Evolutionary conservation across 257 asterid species (phyloP).

Genomic region (Solanum clarkiae): DNA sequence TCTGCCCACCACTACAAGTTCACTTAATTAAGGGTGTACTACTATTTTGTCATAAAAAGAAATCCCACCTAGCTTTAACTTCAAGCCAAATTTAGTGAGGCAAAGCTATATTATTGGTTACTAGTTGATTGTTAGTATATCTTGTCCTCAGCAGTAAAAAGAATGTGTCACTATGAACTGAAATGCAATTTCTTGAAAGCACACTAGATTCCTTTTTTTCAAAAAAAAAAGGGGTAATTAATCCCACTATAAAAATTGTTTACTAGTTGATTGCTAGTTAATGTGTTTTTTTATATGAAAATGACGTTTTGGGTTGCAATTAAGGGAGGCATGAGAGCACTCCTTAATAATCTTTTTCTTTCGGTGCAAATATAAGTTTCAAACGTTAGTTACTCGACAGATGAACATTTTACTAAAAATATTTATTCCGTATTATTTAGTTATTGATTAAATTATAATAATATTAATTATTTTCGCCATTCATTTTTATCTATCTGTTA

Average conservation of each 20-base stretch:
- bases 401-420: too few species aligned
- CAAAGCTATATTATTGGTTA: neutral
- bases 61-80: neutral
- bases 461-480: too few species aligned
- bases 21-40: neutral
- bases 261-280: too few species aligned
- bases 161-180: neutral
- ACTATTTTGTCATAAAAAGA: neutral
- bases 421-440: too few species aligned
- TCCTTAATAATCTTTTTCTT: slow-evolving; percentile 9
- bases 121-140: neutral
- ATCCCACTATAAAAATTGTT: neutral
- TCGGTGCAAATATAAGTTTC: slow-evolving; percentile 27
- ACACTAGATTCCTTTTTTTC: neutral
- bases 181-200: neutral
- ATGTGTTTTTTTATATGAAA: neutral
- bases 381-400: neutral
- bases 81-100: neutral
- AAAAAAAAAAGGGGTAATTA: neutral
- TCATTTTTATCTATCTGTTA: too few species aligned
- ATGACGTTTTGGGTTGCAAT: slow-evolving; percentile 12
- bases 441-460: too few species aligned
- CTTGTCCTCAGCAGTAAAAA: neutral
- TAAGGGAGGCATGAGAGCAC: neutral
- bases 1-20: neutral